These are phyloP conservation scores for Vigna nakashimae DNA, from an alignment of 306 rosid genomes.

Conservation along the genomic window DNA sequence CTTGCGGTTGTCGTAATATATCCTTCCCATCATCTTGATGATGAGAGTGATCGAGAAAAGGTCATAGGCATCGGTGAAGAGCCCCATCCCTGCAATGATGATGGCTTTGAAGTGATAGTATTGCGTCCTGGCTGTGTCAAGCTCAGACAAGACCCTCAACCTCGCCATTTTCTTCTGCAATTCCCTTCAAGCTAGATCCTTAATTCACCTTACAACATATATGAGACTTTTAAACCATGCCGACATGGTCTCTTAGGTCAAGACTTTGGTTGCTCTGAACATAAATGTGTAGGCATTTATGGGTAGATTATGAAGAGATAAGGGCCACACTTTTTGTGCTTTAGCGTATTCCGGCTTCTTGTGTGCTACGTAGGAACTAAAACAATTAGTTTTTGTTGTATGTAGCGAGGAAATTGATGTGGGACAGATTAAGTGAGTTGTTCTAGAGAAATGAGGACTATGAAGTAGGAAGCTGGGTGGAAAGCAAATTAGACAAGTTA, in stretches of 20 bases:
- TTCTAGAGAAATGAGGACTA: neutral
- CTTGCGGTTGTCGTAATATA: constrained; percentile 42
- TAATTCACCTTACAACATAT: neutral
- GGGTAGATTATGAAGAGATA: neutral
- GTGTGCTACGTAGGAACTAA: neutral
- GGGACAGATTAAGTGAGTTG: neutral
- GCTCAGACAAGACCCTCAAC: constrained; percentile 70
- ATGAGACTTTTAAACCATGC: neutral
- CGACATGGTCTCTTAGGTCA: too few relatives aligned
- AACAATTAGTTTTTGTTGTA: neutral
- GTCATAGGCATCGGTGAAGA: constrained; percentile 81
- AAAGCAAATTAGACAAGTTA: neutral
- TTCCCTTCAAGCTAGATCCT: neutral
- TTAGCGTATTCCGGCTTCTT: neutral
- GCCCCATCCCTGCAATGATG: constrained; percentile 87
- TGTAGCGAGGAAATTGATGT: neutral
- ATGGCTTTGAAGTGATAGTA: constrained; percentile 86
- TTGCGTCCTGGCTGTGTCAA: constrained; percentile 74
- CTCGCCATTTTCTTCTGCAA: constrained; percentile 44
- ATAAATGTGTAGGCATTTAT: neutral
- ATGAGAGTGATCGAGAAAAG: constrained; percentile 71
- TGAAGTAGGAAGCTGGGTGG: constrained; percentile 18
- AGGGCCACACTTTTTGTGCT: neutral
- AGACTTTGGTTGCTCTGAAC: neutral
- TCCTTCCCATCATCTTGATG: constrained; percentile 58